Conservation (phyloP, 2,329 filamentous ascomycete species). For the Sclerotinia nivalis region DNA sequence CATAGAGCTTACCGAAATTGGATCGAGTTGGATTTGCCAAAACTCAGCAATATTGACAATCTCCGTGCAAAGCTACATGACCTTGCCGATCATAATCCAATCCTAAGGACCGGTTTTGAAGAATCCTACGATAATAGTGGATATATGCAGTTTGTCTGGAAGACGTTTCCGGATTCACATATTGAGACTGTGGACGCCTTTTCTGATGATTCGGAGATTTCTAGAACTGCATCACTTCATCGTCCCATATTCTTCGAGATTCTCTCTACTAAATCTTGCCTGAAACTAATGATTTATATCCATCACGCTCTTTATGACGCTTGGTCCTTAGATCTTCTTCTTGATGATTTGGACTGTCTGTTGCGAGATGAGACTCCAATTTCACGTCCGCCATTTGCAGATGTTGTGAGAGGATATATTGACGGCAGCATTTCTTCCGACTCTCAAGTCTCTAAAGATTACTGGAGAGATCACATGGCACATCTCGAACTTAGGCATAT, state of each 20-base stretch:
- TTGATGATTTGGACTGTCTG: slow-evolving; percentile 63
- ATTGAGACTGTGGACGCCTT: slow-evolving; percentile 44
- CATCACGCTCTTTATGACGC: slow-evolving; percentile 90
- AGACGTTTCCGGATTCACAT: slow-evolving; percentile 45
- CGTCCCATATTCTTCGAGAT: slow-evolving; percentile 66
- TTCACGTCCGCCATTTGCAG: slow-evolving; percentile 58
- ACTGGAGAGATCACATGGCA: slow-evolving; percentile 69
- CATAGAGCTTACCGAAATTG: slow-evolving; percentile 73
- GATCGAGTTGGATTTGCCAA: slow-evolving; percentile 58
- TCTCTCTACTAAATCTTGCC: slow-evolving; percentile 29
- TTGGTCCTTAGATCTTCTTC: slow-evolving; percentile 81
- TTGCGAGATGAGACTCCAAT: slow-evolving; percentile 25
- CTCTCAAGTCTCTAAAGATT: slow-evolving; percentile 53
- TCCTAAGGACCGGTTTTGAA: slow-evolving; percentile 74
- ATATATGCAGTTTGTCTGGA: slow-evolving; percentile 67
- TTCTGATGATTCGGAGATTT: slow-evolving; percentile 45
- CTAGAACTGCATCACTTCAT: slow-evolving; percentile 42
- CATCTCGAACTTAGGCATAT: slow-evolving; percentile 56
- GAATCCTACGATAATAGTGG: slow-evolving; percentile 47
- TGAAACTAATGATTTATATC: slow-evolving; percentile 50
- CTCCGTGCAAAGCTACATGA: slow-evolving; percentile 52
- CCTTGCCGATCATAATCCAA: slow-evolving; percentile 58
- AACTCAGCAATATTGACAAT: slow-evolving; percentile 40
- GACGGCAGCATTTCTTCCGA: slow-evolving; percentile 34
- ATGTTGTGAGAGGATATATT: slow-evolving; percentile 56